These are phyloP conservation scores for Apiotrichum porosum DNA, from an alignment of 1,284 basidiomycete genomes.

Conservation along the genomic window DNA sequence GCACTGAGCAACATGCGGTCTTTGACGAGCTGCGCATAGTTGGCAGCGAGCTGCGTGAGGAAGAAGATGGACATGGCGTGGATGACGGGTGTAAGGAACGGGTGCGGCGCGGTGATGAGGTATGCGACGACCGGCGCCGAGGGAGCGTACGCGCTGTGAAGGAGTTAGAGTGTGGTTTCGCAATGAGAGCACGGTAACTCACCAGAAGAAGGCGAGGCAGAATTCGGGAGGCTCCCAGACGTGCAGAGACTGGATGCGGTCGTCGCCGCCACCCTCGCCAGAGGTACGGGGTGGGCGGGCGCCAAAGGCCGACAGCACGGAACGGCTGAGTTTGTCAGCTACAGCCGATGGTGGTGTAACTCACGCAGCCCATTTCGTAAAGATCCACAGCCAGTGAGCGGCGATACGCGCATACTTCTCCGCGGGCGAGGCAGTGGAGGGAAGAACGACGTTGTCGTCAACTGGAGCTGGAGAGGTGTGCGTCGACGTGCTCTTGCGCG, in stretches of 20 bases:
- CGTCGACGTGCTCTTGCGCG: neutral
- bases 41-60: constrained; percentile 32
- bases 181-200: constrained; percentile 7
- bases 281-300: constrained; percentile 7
- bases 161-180: too few species aligned
- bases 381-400: constrained; percentile 3
- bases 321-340: constrained; percentile 18
- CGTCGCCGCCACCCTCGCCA: constrained; percentile 5
- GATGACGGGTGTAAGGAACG: constrained; percentile 35
- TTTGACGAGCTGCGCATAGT: constrained; percentile 42
- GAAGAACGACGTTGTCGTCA: neutral
- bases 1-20: constrained; percentile 44
- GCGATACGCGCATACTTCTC: constrained; percentile 1
- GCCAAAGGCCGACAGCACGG: constrained; percentile 31
- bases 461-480: neutral
- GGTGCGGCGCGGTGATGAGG: constrained; percentile 34
- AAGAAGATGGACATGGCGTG: constrained; percentile 31
- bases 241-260: constrained; percentile 40
- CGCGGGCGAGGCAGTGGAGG: neutral
- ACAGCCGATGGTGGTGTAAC: too few species aligned
- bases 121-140: constrained; percentile 35
- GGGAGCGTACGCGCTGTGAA: constrained; percentile 36
- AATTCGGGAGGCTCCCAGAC: constrained; percentile 49
- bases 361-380: constrained; percentile 29
- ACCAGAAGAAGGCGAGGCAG: constrained; percentile 48